Conservation (phyloP, 257 asterid species). For the Lantana camara region DNA sequence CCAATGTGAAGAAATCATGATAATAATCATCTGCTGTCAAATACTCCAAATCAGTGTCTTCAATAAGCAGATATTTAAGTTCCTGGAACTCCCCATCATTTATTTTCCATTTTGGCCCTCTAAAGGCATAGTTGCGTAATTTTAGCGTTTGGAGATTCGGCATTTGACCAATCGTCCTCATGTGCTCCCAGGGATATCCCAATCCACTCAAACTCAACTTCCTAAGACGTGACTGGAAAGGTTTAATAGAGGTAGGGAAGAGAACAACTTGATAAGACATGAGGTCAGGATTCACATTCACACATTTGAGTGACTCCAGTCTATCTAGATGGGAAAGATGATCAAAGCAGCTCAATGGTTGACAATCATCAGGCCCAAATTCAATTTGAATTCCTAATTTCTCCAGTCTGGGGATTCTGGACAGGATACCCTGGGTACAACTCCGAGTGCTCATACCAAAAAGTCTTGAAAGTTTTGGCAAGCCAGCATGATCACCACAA, state of each 20-base stretch:
- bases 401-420: slow-evolving; percentile 8
- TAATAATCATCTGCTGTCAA: too few species aligned
- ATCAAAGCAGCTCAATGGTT: slow-evolving; percentile 2
- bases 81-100: too few species aligned
- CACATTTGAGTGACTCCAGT: slow-evolving; percentile 12
- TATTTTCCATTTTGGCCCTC: too few species aligned
- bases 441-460: background rate
- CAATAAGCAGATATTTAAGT: too few species aligned
- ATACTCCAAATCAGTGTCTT: too few species aligned
- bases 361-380: background rate
- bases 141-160: too few species aligned
- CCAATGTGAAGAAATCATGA: too few species aligned
- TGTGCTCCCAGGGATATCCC: slow-evolving; percentile 3
- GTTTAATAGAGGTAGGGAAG: background rate
- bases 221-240: background rate
- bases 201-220: slow-evolving; percentile 24
- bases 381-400: slow-evolving; percentile 7
- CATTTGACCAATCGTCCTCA: too few species aligned
- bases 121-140: too few species aligned
- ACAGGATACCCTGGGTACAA: background rate
- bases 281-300: slow-evolving; percentile 18
- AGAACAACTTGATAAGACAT: background rate
- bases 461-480: background rate
- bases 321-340: background rate
- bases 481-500: background rate